Evolutionary conservation across 164 flowering plant genomes (phyloP).

Genomic region (Liriodendron chinense): DNA sequence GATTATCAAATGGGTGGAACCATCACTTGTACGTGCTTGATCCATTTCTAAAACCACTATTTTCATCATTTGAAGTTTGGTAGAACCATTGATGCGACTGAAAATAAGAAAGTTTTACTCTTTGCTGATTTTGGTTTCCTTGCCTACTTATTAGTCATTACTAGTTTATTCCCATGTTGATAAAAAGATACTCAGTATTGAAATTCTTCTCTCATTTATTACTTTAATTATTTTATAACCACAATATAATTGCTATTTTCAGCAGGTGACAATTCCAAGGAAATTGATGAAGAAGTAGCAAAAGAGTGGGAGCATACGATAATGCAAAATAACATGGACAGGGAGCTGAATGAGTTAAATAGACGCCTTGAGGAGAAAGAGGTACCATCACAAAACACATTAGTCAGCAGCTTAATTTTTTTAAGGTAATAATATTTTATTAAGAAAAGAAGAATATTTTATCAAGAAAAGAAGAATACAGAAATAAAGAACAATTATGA

Average conservation of each 20-base stretch:
- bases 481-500: too few species aligned
- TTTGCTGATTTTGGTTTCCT: neutral
- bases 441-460: too few species aligned
- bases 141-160: neutral
- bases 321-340: conserved; percentile 85
- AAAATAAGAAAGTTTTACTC: conserved; percentile 1
- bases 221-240: neutral
- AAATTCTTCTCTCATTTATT: neutral
- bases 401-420: too few species aligned
- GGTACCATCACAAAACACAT: too few species aligned
- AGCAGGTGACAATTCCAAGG: conserved; percentile 65
- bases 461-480: too few species aligned
- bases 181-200: neutral
- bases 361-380: conserved; percentile 87
- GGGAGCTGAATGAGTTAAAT: conserved; percentile 82
- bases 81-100: conserved; percentile 2
- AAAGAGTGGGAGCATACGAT: conserved; percentile 97
- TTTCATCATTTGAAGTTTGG: neutral
- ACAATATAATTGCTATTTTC: conserved; percentile 7
- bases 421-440: too few species aligned
- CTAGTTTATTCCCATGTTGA: neutral
- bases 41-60: conserved; percentile 6
- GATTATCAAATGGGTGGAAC: conserved; percentile 76
- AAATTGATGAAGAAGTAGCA: conserved; percentile 80
- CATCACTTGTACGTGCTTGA: conserved; percentile 36